phyloP scores from a whole-genome alignment of 257 asterid genomes.

The Ehretia macrophylla region DNA sequence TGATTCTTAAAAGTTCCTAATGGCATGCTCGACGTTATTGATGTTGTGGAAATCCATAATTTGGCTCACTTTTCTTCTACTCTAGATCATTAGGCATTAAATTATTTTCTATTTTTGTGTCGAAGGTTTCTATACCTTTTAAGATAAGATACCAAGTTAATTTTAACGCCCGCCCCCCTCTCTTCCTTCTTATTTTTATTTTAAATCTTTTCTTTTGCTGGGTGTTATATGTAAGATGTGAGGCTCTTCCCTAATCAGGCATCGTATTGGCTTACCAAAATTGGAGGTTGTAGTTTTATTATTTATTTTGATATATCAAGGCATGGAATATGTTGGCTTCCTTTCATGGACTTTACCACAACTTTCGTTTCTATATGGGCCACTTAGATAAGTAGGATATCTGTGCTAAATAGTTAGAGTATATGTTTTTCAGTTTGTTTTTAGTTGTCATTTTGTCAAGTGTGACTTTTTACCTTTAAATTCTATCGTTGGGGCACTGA shows the following conservation, averaged over 20 bases:
- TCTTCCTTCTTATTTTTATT: too few relatives aligned
- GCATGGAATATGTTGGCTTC: background rate
- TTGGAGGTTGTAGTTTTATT: background rate
- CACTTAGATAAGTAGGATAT: too few relatives aligned
- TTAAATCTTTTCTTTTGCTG: background rate
- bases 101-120: background rate
- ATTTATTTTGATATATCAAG: too few relatives aligned
- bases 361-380: background rate
- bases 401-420: too few relatives aligned
- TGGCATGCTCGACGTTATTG: too few relatives aligned
- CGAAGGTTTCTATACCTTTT: background rate
- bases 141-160: too few relatives aligned
- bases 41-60: background rate
- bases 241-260: background rate
- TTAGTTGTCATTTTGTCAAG: background rate
- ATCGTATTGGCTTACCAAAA: background rate
- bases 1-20: too few relatives aligned
- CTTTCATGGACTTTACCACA: background rate
- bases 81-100: slow-evolving; percentile 1
- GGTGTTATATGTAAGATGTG: background rate
- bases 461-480: background rate
- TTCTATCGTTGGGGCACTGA: background rate
- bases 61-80: background rate
- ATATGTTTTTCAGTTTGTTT: too few relatives aligned
- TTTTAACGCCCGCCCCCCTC: too few relatives aligned